These are phyloP conservation scores for Platanthera guangdongensis DNA, from an alignment of 106 monocot species.

Conservation along the genomic window DNA sequence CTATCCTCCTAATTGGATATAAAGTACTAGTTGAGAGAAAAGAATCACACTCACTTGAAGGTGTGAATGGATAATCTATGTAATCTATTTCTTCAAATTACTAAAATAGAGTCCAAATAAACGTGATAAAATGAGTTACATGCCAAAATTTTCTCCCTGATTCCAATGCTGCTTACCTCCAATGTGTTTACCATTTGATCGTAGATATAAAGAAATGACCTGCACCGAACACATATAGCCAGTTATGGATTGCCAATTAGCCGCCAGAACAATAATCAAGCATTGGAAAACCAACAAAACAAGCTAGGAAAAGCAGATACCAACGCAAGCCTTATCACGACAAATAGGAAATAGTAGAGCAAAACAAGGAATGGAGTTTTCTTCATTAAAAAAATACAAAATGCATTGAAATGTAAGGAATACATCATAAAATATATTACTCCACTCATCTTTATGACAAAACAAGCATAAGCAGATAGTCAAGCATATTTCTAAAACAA, in stretches of 20 bases:
- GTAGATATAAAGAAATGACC: constrained; percentile 81
- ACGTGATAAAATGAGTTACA: background rate
- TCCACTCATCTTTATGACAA: background rate
- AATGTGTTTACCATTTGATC: constrained; percentile 52
- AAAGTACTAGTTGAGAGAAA: background rate
- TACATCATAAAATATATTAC: background rate
- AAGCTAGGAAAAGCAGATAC: background rate
- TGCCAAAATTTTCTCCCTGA: constrained; percentile 19
- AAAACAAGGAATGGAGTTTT: background rate
- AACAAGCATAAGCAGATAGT: background rate
- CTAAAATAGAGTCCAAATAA: background rate
- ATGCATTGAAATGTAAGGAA: background rate
- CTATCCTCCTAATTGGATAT: background rate
- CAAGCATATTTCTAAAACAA: too few species aligned
- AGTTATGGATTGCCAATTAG: background rate
- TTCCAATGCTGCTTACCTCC: background rate
- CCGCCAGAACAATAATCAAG: background rate
- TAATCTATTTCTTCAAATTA: constrained; percentile 4
- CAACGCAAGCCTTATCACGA: background rate
- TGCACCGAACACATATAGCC: constrained; percentile 23
- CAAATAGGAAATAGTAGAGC: background rate
- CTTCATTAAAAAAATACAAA: background rate
- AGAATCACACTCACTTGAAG: background rate
- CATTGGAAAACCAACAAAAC: background rate
- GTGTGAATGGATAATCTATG: background rate